Percentiles rank a stretch among this genome's conserved stretches.
phyloP scores from a whole-genome alignment of 306 rosid species.

The Cotoneaster glaucophyllus region DNA sequence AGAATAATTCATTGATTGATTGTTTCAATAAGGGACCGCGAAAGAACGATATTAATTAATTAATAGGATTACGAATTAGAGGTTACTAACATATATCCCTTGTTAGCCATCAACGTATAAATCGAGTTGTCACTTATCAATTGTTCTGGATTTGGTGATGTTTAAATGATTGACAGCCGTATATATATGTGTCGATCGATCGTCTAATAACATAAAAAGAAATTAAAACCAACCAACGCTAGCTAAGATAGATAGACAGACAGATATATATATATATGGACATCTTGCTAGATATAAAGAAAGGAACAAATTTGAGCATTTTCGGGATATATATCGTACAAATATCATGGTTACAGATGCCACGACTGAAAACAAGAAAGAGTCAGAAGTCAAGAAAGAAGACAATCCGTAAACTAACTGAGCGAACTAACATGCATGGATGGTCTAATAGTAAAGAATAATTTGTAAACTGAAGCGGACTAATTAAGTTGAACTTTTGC shows the following conservation, averaged over 20 bases:
- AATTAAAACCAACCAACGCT: not conserved
- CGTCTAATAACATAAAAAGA: not conserved
- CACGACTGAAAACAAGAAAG: not conserved
- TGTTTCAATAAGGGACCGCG: not conserved
- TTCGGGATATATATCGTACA: not conserved
- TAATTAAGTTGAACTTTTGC: not conserved
- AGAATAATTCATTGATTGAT: conserved; percentile 2
- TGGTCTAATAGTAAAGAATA: not conserved
- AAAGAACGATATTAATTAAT: conserved; percentile 1
- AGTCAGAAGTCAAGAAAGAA: not conserved
- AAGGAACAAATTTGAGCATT: not conserved
- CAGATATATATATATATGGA: too few species aligned
- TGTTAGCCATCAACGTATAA: not conserved
- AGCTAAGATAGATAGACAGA: not conserved
- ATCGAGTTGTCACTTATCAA: conserved; percentile 1
- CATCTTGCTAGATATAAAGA: not conserved
- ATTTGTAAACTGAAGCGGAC: not conserved
- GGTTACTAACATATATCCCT: not conserved
- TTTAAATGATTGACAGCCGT: not conserved
- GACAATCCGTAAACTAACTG: not conserved
- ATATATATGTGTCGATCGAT: not conserved
- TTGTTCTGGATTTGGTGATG: not conserved
- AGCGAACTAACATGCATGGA: not conserved
- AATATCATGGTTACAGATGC: not conserved
- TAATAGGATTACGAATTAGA: not conserved